Base-by-base conservation (phyloP, 129 eudicot species). In the Dittrichia graveolens region DNA sequence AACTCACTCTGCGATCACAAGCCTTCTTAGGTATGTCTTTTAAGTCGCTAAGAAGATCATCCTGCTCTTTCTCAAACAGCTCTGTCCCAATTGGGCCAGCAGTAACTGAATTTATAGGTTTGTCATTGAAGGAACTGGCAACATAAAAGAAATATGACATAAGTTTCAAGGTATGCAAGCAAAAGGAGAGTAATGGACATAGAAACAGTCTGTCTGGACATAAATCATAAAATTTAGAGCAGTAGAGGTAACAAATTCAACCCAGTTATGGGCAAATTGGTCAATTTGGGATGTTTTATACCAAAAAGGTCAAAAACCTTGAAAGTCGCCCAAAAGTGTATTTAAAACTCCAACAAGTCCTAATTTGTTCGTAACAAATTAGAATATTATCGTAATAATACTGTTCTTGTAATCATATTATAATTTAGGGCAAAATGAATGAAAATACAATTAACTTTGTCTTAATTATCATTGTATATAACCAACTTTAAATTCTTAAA, bases 1-100 rank as follows among this genome's bases (percentile, higher is more conserved):
- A 75, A 87, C 93, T 81, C 66, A 93, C 98, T 34, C 98, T 91
- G 49, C 98, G 89, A 88, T 94, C 98, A 84, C 98, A 94, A 61
- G 97, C 98, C 85, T 87, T 94, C 86, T 90, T 94, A 18, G 98
- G 98, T 78, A 94, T 88, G 89, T 90, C 90, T 76, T 84, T 90
- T 66, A 94, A 74, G 79, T 94, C 98, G 41, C 85, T 59, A 66
- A 94, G 91, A 74, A 94, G 98, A 70, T 94, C 96, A 6, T 94
- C 91, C 78, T 94, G 98, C 65, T 94, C 98, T 78, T 80, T 94
- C 86, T 90, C 98, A 73, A 94, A 94, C 61, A 94, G 85, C 54
- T 90, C 97, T 76, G 80, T 85, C 37, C 98, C 98, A 71, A 94
- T 78, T 40, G 97, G 98, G 49, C 98, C 98, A 53, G 80, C 70